Evolutionary conservation across 106 monocot species (phyloP).

Genomic region (Alisma plantagoaquatica): DNA sequence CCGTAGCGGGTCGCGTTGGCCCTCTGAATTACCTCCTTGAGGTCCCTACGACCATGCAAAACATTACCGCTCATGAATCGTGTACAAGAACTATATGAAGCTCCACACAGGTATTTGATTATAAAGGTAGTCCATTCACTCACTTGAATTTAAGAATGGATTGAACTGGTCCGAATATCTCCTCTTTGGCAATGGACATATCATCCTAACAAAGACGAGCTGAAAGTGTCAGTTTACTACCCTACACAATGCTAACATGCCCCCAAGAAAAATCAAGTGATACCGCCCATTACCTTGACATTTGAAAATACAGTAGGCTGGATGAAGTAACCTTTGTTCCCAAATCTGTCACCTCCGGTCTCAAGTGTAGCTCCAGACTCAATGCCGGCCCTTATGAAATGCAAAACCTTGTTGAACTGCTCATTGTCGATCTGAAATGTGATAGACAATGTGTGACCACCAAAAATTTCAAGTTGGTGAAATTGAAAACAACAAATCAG

Average conservation of each 20-base stretch:
- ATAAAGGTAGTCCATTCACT: conserved; percentile 11
- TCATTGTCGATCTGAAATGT: conserved; percentile 58
- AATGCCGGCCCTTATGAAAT: conserved; percentile 53
- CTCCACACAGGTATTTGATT: no score
- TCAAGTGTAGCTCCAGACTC: conserved; percentile 68
- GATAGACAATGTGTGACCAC: neutral
- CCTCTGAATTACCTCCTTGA: conserved; percentile 71
- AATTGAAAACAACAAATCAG: neutral
- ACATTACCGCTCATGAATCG: neutral
- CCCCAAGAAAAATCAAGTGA: no score
- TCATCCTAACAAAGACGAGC: conserved; percentile 35
- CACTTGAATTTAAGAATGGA: conserved; percentile 89
- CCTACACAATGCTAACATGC: no score
- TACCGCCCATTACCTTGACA: conserved; percentile 90
- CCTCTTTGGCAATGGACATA: conserved; percentile 76
- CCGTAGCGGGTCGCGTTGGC: conserved; percentile 51
- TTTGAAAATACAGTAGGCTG: conserved; percentile 80
- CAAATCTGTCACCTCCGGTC: conserved; percentile 63
- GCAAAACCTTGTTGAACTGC: conserved; percentile 70
- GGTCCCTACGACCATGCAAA: conserved; percentile 41
- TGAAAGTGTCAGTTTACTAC: no score
- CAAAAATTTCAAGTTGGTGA: neutral
- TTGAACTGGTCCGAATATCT: conserved; percentile 95
- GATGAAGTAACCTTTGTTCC: conserved; percentile 70
- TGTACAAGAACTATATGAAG: no score